These are phyloP conservation scores for Adenanthera pavonina DNA, from an alignment of 306 rosid species.

Conservation along the genomic window DNA sequence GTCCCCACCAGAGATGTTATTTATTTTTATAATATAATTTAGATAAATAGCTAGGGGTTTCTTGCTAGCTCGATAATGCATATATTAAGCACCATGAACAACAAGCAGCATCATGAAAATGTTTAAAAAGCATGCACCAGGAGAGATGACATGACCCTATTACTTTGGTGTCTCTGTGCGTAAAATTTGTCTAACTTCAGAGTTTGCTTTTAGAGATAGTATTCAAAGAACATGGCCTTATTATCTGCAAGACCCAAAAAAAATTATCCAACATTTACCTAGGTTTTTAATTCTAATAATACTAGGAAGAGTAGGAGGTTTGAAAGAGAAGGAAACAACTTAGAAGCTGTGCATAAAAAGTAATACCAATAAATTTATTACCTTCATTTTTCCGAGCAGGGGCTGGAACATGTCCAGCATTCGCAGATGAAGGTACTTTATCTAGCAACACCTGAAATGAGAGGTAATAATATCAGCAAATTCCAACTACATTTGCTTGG, in stretches of 20 bases:
- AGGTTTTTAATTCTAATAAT: not conserved
- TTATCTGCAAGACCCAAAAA: constrained; percentile 11
- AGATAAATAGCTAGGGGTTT: constrained; percentile 6
- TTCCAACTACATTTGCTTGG: constrained; percentile 1
- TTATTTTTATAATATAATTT: constrained; percentile 20
- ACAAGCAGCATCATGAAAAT: constrained; percentile 33
- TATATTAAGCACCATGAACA: constrained; percentile 17
- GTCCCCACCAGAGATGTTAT: not conserved
- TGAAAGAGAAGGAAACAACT: constrained; percentile 25
- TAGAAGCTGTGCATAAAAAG: not conserved
- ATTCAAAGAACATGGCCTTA: constrained; percentile 17
- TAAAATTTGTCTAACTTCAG: constrained; percentile 7
- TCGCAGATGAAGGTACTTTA: constrained; percentile 52
- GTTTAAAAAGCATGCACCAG: constrained; percentile 3
- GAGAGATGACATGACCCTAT: constrained; percentile 6
- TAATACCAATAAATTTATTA: constrained; percentile 33
- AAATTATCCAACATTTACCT: constrained; percentile 13
- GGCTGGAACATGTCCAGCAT: constrained; percentile 45
- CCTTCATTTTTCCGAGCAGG: constrained; percentile 45
- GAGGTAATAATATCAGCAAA: constrained; percentile 30
- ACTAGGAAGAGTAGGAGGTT: constrained; percentile 1
- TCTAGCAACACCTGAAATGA: constrained; percentile 67
- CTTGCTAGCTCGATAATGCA: constrained; percentile 4
- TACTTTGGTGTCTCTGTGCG: constrained; percentile 15
- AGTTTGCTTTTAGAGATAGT: constrained; percentile 4